Base-by-base conservation (phyloP, 2,329 filamentous ascomycete species). In the Talaromyces sp. region DNA sequence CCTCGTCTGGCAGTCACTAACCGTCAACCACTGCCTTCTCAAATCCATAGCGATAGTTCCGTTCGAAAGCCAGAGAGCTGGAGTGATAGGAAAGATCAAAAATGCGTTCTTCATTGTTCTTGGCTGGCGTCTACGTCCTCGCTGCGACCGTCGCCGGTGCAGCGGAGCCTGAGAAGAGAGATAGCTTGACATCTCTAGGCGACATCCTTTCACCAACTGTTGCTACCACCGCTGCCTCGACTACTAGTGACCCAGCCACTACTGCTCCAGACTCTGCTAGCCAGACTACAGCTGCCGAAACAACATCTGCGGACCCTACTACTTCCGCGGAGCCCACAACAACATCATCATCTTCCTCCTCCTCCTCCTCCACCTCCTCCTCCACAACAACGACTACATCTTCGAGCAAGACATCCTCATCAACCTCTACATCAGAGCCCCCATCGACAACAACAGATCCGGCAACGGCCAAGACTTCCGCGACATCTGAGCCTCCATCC, bases 331-430 rank as follows among this genome's bases (percentile, higher is more conserved):
- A 37, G 33, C 52, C 52, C n/a, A 19, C 50, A 2, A 25, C n/a
- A 39, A 15, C 52, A 37, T 56, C 52, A 8, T 37, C 52, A 25
- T 49, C 62, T 13, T 33, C 45, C 0, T 41, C 62, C 8, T 43
- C 67, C 27, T 65, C 70, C 15, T 43, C 67, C 27, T 65, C 70
- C 45, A 68, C 72, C 3, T 69, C 73, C 0, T 66, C 69, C 17
- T 61, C 61, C 22, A 45, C 67, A 5, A 68, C 65, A 27, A 68
- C 72, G 10, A 50, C 69, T 33, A 60, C 69, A 19, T 62, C 67
- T 33, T 65, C 63, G 1, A 43, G n/a, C 52, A 35, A 47, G 10
- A 27, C 56, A 33, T 59, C 33, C 25, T 54, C 65, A 8, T 31
- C 56, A 19, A 62, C 33, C 19, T 61, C 67, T 35, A 69, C 67